Conservation (phyloP, 345 rosid species). For the Laguncularia racemosa region DNA sequence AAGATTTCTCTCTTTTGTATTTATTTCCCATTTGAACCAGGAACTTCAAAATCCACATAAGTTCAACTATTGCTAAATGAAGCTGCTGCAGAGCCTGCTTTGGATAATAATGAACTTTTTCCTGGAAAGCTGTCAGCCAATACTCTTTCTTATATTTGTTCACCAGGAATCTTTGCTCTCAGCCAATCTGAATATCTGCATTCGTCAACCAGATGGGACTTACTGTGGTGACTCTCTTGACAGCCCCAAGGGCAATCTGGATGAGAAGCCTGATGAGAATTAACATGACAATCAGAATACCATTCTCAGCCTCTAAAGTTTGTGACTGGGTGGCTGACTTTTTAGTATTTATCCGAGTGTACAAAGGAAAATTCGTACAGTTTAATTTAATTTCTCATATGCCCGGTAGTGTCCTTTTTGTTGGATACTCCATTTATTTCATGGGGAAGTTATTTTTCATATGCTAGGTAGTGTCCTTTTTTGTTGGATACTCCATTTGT, state of each 20-base stretch:
- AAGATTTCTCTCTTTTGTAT: too few species aligned
- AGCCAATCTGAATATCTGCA: slow-evolving; percentile 51
- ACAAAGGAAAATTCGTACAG: too few species aligned
- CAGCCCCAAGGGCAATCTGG: slow-evolving; percentile 35
- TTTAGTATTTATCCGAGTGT: too few species aligned
- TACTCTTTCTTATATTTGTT: slow-evolving; percentile 1
- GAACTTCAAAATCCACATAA: too few species aligned
- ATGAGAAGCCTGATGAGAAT: slow-evolving; percentile 28
- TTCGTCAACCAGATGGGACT: slow-evolving; percentile 69
- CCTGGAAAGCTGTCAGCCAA: too few species aligned
- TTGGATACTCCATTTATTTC: not conserved
- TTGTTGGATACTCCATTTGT: not conserved
- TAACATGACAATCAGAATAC: slow-evolving; percentile 21
- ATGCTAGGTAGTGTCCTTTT: not conserved
- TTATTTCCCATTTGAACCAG: too few species aligned
- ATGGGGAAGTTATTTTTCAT: not conserved
- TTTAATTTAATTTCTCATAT: not conserved
- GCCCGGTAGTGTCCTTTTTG: not conserved
- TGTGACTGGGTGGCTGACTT: not conserved
- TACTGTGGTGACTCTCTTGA: slow-evolving; percentile 51
- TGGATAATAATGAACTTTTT: too few species aligned
- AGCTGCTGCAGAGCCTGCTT: too few species aligned
- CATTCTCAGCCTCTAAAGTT: slow-evolving; percentile 10
- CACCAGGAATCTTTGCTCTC: slow-evolving; percentile 58
- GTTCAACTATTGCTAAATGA: too few species aligned